A percentile compares a stretch with the other conserved stretches of the same genome.
Conservation (phyloP, 2,329 filamentous ascomycete species). For the Pseudogymnoascus sp. region DNA sequence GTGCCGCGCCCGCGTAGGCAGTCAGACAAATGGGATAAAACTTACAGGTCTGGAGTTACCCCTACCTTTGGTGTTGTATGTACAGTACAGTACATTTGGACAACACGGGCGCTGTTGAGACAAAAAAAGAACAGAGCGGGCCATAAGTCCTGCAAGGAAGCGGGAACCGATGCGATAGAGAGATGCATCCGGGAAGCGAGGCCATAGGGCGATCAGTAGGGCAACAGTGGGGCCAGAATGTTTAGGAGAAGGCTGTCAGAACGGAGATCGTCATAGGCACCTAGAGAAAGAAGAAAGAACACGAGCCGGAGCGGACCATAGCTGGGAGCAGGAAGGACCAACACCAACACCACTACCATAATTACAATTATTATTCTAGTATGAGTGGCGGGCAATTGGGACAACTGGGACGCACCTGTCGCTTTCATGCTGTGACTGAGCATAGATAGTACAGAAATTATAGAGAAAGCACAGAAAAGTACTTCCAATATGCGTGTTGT, state of each 20-base stretch:
- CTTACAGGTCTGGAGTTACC: background rate
- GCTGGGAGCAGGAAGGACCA: background rate
- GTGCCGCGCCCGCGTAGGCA: background rate
- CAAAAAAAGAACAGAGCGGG: background rate
- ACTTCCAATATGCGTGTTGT: background rate
- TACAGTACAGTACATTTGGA: background rate
- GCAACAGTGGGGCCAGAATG: background rate
- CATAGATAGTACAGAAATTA: background rate
- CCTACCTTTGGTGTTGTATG: background rate
- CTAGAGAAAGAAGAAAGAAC: background rate
- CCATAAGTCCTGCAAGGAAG: background rate
- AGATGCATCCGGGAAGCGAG: conserved; percentile 1
- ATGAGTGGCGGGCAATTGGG: too few relatives aligned
- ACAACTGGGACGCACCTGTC: background rate
- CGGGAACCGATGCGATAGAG: conserved; percentile 1
- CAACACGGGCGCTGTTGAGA: background rate
- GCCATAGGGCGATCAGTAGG: conserved; percentile 3
- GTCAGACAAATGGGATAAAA: background rate
- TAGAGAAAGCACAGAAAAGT: background rate
- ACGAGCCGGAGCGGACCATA: background rate
- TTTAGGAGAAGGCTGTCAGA: background rate
- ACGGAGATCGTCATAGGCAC: background rate
- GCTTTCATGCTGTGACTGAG: background rate
- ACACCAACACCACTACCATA: too few relatives aligned
- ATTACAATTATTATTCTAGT: too few relatives aligned